phyloP scores from a whole-genome alignment of 2,329 filamentous ascomycete genomes.

The Ceratocystis harringtonii region DNA sequence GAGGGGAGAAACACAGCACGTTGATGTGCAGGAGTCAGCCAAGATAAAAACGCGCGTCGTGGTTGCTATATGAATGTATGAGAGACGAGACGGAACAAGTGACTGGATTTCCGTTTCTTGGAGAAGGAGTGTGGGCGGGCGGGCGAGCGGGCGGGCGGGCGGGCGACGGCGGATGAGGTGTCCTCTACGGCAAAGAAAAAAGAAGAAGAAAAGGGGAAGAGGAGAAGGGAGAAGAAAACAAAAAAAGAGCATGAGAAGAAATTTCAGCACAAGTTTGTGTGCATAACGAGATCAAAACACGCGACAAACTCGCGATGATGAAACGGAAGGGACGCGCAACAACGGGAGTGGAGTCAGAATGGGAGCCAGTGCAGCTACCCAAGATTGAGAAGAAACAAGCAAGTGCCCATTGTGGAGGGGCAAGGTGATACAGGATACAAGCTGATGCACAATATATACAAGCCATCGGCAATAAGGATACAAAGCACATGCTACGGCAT shows the following conservation, averaged over 20 bases:
- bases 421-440: background rate
- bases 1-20: background rate
- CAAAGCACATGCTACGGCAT: background rate
- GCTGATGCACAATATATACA: background rate
- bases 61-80: background rate
- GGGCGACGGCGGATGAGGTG: background rate
- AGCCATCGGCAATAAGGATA: background rate
- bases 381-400: background rate
- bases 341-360: conserved; percentile 1
- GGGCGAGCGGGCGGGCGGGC: background rate
- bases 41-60: background rate
- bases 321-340: conserved; percentile 9
- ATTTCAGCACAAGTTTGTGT: background rate
- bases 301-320: conserved; percentile 1
- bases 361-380: background rate
- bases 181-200: background rate
- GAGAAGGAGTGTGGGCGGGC: background rate
- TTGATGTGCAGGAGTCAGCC: background rate
- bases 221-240: background rate
- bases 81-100: background rate
- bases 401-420: conserved; percentile 1
- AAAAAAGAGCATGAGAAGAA: background rate
- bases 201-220: background rate
- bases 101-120: conserved; percentile 1
- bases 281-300: background rate